A percentile compares a stretch with the other conserved stretches of the same genome.
Evolutionary conservation across 768 basidiomycete genomes (phyloP).

Genomic region (Termitomyces sp.): DNA sequence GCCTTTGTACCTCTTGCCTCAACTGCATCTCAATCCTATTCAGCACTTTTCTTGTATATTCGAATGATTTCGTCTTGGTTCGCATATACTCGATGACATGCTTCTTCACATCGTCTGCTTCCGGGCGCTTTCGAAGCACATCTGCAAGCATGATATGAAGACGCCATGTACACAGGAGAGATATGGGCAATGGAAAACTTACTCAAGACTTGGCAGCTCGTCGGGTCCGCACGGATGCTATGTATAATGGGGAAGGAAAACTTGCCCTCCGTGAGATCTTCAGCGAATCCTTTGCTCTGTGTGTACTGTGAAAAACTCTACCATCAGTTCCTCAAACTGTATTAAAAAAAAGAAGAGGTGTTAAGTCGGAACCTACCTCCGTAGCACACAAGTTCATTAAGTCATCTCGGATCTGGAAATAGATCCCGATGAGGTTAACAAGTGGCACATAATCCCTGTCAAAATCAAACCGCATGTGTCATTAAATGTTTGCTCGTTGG

Average conservation of each 20-base stretch:
- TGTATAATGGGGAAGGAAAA: constrained; percentile 97
- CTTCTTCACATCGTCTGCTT: constrained; percentile 71
- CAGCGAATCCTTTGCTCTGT: constrained; percentile 82
- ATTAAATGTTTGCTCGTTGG: no score
- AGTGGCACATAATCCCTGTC: background rate
- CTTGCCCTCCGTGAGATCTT: constrained; percentile 95
- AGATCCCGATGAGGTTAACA: constrained; percentile 41
- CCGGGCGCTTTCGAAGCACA: constrained; percentile 84
- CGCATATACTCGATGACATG: constrained; percentile 79
- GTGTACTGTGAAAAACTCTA: constrained; percentile 53
- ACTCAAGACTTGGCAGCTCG: constrained; percentile 84
- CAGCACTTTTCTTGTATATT: constrained; percentile 76
- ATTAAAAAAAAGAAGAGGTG: background rate
- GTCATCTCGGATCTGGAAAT: constrained; percentile 94
- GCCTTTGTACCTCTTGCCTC: background rate
- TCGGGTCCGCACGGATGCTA: constrained; percentile 71
- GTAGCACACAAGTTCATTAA: constrained; percentile 91
- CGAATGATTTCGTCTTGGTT: constrained; percentile 76
- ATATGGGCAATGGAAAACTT: constrained; percentile 19
- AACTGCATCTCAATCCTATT: background rate
- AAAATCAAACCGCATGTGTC: background rate
- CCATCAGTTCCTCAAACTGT: background rate
- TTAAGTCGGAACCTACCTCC: constrained; percentile 42
- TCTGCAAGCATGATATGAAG: constrained; percentile 36
- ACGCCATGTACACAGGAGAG: background rate